A percentile compares a stretch with the other conserved stretches of the same genome.
phyloP scores from a whole-genome alignment of 768 basidiomycete species.

The Cytidiella melzeri region DNA sequence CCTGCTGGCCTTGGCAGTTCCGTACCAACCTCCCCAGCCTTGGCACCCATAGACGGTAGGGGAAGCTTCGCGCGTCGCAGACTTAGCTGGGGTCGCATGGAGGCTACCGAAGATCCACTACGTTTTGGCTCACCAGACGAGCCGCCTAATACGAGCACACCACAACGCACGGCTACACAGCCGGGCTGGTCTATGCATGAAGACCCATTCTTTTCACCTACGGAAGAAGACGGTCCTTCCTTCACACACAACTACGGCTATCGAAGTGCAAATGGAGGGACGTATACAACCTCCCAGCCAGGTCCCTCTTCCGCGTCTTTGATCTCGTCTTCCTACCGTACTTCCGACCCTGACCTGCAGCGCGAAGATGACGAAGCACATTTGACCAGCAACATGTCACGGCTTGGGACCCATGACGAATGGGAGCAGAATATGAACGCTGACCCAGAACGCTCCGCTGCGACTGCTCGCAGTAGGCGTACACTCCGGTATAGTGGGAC shows the following conservation, averaged over 20 bases:
- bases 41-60: constrained; percentile 29
- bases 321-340: constrained; percentile 29
- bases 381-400: constrained; percentile 50
- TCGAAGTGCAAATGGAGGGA: constrained; percentile 16
- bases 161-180: constrained; percentile 17
- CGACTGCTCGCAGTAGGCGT: constrained; percentile 32
- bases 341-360: constrained; percentile 34
- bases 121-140: constrained; percentile 29
- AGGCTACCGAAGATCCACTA: constrained; percentile 43
- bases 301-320: constrained; percentile 51
- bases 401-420: constrained; percentile 25
- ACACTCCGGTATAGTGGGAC: constrained; percentile 47
- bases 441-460: constrained; percentile 46
- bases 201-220: constrained; percentile 45
- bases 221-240: constrained; percentile 32
- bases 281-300: constrained; percentile 38
- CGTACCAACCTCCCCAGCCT: constrained; percentile 48
- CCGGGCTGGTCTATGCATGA: constrained; percentile 27
- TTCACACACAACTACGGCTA: constrained; percentile 21
- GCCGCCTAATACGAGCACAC: constrained; percentile 18
- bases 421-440: constrained; percentile 22
- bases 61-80: constrained; percentile 42
- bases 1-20: constrained; percentile 37
- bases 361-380: constrained; percentile 55
- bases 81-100: constrained; percentile 49